A percentile compares a stretch with the other conserved stretches of the same genome.
phyloP scores from a whole-genome alignment of 441 rosid species.

The Croton setiger region DNA sequence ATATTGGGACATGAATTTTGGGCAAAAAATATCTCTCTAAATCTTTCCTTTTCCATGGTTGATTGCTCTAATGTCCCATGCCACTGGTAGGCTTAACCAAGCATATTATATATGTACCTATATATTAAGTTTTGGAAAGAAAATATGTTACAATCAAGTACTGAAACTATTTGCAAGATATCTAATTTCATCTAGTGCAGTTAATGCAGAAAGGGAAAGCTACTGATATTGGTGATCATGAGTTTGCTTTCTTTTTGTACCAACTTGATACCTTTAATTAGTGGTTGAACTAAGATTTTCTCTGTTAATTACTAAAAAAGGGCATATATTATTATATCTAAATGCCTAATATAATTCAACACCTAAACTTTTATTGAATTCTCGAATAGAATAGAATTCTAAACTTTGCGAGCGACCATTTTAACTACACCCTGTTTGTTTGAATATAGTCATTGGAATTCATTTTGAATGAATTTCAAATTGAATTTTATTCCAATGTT shows the following conservation, averaged over 20 bases:
- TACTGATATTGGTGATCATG: constrained; percentile 2
- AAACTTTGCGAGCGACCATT: too few species aligned
- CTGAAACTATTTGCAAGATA: neutral
- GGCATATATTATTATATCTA: too few species aligned
- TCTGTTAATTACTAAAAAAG: neutral
- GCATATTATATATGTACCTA: neutral
- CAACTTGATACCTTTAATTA: neutral
- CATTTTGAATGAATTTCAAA: too few species aligned
- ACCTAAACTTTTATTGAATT: too few species aligned
- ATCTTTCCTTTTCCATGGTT: neutral
- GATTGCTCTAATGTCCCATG: neutral
- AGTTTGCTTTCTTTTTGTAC: neutral
- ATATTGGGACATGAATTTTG: neutral
- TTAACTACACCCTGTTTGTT: too few species aligned
- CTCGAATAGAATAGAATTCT: too few species aligned
- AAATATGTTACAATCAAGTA: neutral
- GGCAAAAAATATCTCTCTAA: neutral
- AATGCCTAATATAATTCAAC: too few species aligned
- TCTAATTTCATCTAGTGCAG: neutral
- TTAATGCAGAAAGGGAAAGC: neutral
- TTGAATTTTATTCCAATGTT: too few species aligned
- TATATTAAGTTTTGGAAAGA: constrained; percentile 1
- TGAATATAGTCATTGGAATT: too few species aligned
- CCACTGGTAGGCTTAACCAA: neutral
- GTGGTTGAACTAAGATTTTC: neutral